Evolutionary conservation across 164 flowering plant species (phyloP).

Genomic region (Magnolia officinalis): DNA sequence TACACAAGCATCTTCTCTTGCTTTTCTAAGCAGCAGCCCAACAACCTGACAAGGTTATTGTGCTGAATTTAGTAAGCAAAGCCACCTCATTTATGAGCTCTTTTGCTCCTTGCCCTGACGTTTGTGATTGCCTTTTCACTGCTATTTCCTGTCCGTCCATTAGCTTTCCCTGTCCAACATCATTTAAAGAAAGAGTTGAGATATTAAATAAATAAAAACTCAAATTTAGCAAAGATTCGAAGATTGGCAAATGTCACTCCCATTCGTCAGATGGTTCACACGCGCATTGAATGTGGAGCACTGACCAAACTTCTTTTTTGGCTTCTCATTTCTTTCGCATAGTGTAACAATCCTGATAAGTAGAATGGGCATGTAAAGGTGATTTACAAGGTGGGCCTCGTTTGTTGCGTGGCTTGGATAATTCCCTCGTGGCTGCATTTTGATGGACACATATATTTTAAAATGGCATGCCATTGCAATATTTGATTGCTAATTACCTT

Average conservation of each 20-base stretch:
- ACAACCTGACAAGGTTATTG: slow-evolving; percentile 30
- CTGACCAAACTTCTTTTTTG: too few relatives aligned
- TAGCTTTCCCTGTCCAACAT: slow-evolving; percentile 17
- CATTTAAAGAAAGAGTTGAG: not conserved
- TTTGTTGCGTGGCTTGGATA: too few relatives aligned
- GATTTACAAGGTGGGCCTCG: too few relatives aligned
- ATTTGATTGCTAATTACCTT: not conserved
- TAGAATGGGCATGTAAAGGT: too few relatives aligned
- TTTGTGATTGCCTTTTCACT: slow-evolving; percentile 19
- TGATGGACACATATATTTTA: too few relatives aligned
- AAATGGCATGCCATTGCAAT: not conserved
- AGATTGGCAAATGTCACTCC: too few relatives aligned
- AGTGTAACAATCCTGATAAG: too few relatives aligned
- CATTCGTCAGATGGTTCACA: too few relatives aligned
- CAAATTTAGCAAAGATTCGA: not conserved
- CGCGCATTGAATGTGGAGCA: too few relatives aligned
- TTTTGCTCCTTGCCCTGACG: slow-evolving; percentile 14
- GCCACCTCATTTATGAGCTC: slow-evolving; percentile 22
- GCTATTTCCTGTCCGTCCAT: slow-evolving; percentile 25
- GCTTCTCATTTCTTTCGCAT: too few relatives aligned
- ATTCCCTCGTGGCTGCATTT: too few relatives aligned
- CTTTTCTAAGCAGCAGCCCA: slow-evolving; percentile 25
- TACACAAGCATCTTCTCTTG: slow-evolving; percentile 29
- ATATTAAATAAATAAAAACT: not conserved
- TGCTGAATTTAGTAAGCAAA: slow-evolving; percentile 25